Evolutionary conservation across 2,329 filamentous ascomycete species (phyloP).

Genomic region (Hypoxylon rubiginosum): DNA sequence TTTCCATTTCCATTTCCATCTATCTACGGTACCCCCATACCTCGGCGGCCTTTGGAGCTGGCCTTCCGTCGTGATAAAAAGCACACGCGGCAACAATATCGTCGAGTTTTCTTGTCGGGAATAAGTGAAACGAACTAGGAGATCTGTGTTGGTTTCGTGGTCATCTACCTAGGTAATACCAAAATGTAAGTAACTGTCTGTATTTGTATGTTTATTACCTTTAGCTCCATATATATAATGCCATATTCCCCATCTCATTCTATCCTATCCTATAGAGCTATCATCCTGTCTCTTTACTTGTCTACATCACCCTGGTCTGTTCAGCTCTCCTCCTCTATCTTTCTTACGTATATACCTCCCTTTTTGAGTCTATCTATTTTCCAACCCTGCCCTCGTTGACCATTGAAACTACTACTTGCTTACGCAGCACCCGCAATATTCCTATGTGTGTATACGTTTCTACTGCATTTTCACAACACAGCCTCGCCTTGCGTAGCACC

Average conservation of each 20-base stretch:
- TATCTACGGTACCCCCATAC: constrained; percentile 16
- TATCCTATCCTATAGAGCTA: constrained; percentile 22
- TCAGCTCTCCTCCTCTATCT: constrained; percentile 26
- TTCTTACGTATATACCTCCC: constrained; percentile 28
- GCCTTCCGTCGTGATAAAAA: constrained; percentile 17
- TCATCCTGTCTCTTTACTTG: constrained; percentile 14
- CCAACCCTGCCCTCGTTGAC: constrained; percentile 20
- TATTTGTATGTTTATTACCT: constrained; percentile 1
- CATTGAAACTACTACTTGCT: constrained; percentile 23
- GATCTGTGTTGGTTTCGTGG: constrained; percentile 11
- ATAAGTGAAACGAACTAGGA: constrained; percentile 3
- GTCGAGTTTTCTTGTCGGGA: neutral
- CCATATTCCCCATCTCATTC: neutral
- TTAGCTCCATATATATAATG: neutral
- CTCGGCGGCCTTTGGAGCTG: constrained; percentile 16
- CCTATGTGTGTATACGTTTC: constrained; percentile 11
- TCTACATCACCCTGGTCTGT: constrained; percentile 16
- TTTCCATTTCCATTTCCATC: too few relatives aligned
- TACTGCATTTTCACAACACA: constrained; percentile 26
- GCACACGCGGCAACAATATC: constrained; percentile 6
- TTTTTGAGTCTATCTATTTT: constrained; percentile 25
- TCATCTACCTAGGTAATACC: neutral
- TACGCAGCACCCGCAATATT: constrained; percentile 35
- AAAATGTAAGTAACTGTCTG: constrained; percentile 12
- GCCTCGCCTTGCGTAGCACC: constrained; percentile 37